These are phyloP conservation scores for Urochloa ruziziensis DNA, from an alignment of 176 grass and related monocot genomes.

Conservation along the genomic window DNA sequence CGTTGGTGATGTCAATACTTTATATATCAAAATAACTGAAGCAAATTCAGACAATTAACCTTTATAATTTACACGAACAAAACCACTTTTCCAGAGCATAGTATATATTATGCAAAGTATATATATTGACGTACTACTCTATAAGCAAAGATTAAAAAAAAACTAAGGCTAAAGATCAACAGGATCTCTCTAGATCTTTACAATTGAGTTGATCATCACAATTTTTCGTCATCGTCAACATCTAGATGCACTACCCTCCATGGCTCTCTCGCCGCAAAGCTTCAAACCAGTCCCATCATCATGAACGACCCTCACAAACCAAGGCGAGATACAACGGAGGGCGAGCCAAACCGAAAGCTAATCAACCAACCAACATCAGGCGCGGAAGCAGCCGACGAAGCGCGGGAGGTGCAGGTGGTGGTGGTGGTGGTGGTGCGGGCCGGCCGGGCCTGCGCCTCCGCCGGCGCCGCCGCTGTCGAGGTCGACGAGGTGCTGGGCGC, in stretches of 20 bases:
- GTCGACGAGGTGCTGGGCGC: constrained; percentile 26
- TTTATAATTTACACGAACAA: background rate
- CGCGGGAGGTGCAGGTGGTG: constrained; percentile 51
- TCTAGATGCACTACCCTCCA: constrained; percentile 12
- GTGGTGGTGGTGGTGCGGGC: background rate
- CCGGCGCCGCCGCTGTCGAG: constrained; percentile 15
- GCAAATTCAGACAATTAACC: background rate
- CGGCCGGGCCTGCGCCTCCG: background rate
- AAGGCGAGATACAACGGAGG: background rate
- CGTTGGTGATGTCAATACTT: background rate
- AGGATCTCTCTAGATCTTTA: constrained; percentile 25
- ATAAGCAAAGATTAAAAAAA: background rate
- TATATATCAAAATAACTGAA: too few species aligned
- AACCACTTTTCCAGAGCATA: background rate
- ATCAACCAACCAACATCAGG: constrained; percentile 33
- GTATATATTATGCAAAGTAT: background rate
- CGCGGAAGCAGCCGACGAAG: constrained; percentile 69
- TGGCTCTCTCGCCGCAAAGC: background rate
- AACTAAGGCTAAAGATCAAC: background rate
- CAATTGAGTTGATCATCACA: constrained; percentile 29
- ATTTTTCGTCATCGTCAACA: constrained; percentile 56
- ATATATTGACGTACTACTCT: constrained; percentile 4
- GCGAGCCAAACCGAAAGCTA: constrained; percentile 15
- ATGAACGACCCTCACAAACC: constrained; percentile 17
- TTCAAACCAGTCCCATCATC: background rate